These are phyloP conservation scores for Polymyxa betae DNA, from an alignment of 208 protist genomes.

Conservation along the genomic window DNA sequence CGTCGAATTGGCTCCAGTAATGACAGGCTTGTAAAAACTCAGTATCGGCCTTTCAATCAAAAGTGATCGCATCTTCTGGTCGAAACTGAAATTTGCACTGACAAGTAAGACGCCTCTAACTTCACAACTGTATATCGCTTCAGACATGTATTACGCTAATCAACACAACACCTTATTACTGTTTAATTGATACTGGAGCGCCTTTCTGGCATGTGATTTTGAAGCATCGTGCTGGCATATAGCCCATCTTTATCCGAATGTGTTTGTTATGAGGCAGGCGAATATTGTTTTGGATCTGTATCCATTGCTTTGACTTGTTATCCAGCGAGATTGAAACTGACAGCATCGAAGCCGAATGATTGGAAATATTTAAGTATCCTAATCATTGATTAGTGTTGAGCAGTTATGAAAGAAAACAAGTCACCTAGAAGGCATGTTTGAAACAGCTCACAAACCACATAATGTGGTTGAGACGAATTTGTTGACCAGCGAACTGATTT, in stretches of 20 bases:
- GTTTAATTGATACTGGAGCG: neutral
- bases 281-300: neutral
- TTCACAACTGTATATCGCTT: neutral
- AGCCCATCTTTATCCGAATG: neutral
- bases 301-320: neutral
- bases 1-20: neutral
- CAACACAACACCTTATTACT: neutral
- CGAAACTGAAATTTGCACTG: slow-evolving; percentile 11
- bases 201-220: slow-evolving; percentile 8
- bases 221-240: slow-evolving; percentile 23
- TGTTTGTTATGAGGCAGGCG: neutral
- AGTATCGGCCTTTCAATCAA: slow-evolving; percentile 28
- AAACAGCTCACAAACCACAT: neutral
- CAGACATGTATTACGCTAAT: neutral
- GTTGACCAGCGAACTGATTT: neutral
- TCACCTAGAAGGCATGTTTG: neutral
- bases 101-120: neutral
- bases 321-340: neutral
- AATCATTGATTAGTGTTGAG: neutral
- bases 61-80: neutral
- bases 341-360: neutral
- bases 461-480: neutral
- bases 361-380: slow-evolving; percentile 32
- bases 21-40: slow-evolving; percentile 17
- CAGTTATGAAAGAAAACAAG: neutral